These are phyloP conservation scores for Coemansia aciculifera DNA, from an alignment of 192 early-diverging fungal species.

Conservation along the genomic window DNA sequence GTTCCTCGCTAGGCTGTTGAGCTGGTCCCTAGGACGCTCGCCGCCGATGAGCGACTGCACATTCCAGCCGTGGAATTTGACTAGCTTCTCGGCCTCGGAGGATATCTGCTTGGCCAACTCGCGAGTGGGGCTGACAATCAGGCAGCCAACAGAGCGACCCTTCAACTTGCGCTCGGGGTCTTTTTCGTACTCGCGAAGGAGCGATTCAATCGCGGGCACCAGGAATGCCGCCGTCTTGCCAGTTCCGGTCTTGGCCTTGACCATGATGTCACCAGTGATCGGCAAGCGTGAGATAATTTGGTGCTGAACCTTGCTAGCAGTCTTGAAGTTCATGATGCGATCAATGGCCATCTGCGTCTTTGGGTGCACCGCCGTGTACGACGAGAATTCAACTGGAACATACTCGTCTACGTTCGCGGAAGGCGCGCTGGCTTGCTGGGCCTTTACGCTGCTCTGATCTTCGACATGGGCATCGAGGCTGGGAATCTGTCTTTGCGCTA, in stretches of 20 bases:
- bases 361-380: constrained; percentile 39
- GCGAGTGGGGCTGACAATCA: constrained; percentile 88
- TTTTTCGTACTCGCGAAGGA: constrained; percentile 58
- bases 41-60: constrained; percentile 81
- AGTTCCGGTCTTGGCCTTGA: constrained; percentile 96
- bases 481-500: constrained; percentile 11
- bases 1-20: constrained; percentile 46
- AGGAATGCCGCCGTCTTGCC: constrained; percentile 98
- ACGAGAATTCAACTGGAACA: constrained; percentile 59
- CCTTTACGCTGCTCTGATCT: not conserved
- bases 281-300: constrained; percentile 75
- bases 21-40: constrained; percentile 61
- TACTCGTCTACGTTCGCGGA: constrained; percentile 27
- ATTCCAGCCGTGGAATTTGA: constrained; percentile 57
- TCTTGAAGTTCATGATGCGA: constrained; percentile 68
- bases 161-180: constrained; percentile 62
- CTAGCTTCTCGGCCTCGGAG: constrained; percentile 69
- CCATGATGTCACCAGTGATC: constrained; percentile 77
- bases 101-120: constrained; percentile 89
- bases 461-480: not conserved
- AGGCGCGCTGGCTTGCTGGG: not conserved
- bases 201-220: constrained; percentile 80
- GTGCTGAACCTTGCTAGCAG: constrained; percentile 83
- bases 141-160: constrained; percentile 59
- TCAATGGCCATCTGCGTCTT: constrained; percentile 62